Percentiles rank a stretch among this genome's conserved stretches.
phyloP scores from a whole-genome alignment of 2,329 filamentous ascomycete species.

The Colletotrichum theobromicola region DNA sequence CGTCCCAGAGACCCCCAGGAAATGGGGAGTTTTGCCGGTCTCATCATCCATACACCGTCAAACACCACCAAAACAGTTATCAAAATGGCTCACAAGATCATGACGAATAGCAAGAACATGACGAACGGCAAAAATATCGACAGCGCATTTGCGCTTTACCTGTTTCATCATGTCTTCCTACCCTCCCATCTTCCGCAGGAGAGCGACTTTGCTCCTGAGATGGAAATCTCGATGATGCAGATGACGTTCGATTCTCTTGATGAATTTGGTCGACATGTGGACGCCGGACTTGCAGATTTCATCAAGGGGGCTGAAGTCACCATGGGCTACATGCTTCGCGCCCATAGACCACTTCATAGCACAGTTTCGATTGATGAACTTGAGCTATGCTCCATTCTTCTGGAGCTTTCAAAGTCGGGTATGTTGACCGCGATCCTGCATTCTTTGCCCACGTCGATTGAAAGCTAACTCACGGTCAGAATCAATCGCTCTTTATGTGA shows the following conservation, averaged over 20 bases:
- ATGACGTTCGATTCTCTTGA: background rate
- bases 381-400: background rate
- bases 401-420: background rate
- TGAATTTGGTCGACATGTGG: background rate
- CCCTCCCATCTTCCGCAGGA: slow-evolving; percentile 31
- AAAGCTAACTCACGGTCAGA: background rate
- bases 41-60: too few species aligned
- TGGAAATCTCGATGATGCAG: background rate
- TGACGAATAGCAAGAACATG: background rate
- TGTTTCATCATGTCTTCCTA: slow-evolving; percentile 34
- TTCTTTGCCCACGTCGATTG: background rate
- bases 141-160: background rate
- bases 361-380: background rate
- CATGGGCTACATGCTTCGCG: background rate
- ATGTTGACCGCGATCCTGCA: background rate
- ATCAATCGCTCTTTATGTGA: slow-evolving; percentile 31
- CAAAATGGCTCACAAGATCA: too few species aligned
- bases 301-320: background rate
- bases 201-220: slow-evolving; percentile 11
- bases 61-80: too few species aligned
- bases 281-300: background rate
- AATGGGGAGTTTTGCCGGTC: too few species aligned
- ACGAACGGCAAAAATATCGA: background rate
- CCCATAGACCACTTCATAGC: background rate
- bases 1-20: too few species aligned